phyloP scores from a whole-genome alignment of 192 early-diverging fungal genomes.

The Neocallimastix lanati region DNA sequence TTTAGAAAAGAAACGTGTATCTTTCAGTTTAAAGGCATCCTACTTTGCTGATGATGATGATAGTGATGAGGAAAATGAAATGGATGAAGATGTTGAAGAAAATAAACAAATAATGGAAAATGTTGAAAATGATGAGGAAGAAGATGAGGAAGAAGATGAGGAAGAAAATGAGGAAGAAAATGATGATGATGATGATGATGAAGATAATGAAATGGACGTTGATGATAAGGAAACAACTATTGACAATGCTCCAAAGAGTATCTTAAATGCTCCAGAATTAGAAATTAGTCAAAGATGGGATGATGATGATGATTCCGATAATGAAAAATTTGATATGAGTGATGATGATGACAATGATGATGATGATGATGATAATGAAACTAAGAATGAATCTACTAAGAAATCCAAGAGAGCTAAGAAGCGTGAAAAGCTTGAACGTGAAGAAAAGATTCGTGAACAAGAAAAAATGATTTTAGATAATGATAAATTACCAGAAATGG shows the following conservation, averaged over 20 bases:
- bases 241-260: not conserved
- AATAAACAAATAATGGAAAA: slow-evolving; percentile 10
- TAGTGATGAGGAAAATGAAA: not conserved
- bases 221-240: not conserved
- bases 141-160: slow-evolving; percentile 4
- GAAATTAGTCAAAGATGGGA: not conserved
- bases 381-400: slow-evolving; percentile 5
- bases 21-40: slow-evolving; percentile 66
- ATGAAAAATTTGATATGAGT: not conserved
- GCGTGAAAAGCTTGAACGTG: not conserved
- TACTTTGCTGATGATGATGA: slow-evolving; percentile 42
- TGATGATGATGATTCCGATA: slow-evolving; percentile 1
- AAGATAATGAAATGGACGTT: slow-evolving; percentile 1
- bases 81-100: slow-evolving; percentile 23
- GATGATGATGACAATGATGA: slow-evolving; percentile 9
- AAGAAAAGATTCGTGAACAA: slow-evolving; percentile 8
- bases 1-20: slow-evolving; percentile 38
- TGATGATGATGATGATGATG: slow-evolving; percentile 11
- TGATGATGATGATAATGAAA: slow-evolving; percentile 9
- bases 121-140: slow-evolving; percentile 7
- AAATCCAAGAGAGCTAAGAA: slow-evolving; percentile 2
- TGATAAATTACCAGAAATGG: slow-evolving; percentile 40
- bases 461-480: slow-evolving; percentile 20
- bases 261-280: not conserved
- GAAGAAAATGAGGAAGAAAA: slow-evolving; percentile 16